phyloP scores from a whole-genome alignment of 2,329 filamentous ascomycete species.

The Fusarium sp. region DNA sequence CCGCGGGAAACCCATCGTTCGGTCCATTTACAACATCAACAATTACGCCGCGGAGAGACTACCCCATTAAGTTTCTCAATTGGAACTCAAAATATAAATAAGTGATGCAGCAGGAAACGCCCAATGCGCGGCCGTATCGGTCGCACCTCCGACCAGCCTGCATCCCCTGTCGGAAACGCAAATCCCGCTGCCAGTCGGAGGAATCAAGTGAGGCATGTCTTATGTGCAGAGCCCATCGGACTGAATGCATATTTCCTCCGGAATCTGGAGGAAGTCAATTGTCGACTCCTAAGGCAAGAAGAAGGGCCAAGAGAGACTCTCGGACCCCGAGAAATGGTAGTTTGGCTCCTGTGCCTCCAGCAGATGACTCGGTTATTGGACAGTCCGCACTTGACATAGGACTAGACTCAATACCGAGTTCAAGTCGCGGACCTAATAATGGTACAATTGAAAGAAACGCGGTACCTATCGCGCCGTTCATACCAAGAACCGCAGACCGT shows the following conservation, averaged over 20 bases:
- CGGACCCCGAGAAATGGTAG: background rate
- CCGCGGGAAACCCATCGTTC: background rate
- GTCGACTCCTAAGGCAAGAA: constrained; percentile 31
- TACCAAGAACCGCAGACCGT: constrained; percentile 1
- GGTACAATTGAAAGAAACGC: background rate
- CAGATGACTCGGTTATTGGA: background rate
- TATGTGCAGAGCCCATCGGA: constrained; percentile 68
- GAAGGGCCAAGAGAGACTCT: constrained; percentile 12
- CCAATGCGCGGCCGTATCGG: constrained; percentile 62
- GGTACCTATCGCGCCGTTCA: background rate
- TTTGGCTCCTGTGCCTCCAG: background rate
- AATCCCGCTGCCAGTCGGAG: constrained; percentile 71
- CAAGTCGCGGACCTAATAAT: background rate
- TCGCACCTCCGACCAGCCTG: constrained; percentile 72
- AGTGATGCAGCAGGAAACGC: constrained; percentile 6
- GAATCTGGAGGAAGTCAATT: constrained; percentile 40
- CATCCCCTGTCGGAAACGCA: constrained; percentile 68
- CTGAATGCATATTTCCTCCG: constrained; percentile 66
- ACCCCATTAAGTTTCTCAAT: background rate
- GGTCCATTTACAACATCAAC: background rate
- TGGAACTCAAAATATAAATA: background rate
- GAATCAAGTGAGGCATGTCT: constrained; percentile 62
- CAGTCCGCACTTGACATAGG: background rate
- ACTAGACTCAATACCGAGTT: background rate
- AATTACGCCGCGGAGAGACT: background rate